phyloP scores from a whole-genome alignment of 441 rosid species.

The Croton laevigatus region DNA sequence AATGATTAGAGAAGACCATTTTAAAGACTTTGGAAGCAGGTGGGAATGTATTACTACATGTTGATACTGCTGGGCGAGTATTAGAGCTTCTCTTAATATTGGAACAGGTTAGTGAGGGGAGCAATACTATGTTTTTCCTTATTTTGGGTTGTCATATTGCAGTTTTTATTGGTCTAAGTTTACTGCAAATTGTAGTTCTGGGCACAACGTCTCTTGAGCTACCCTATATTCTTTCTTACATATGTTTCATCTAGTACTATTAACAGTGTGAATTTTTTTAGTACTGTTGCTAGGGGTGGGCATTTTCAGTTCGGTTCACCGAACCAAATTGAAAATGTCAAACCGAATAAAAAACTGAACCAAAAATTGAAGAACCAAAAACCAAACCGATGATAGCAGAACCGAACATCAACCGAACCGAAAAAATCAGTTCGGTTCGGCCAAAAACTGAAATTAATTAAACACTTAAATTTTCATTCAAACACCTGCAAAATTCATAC shows the following conservation, averaged over 20 bases:
- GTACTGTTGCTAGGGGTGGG: too few relatives aligned
- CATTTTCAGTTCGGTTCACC: too few relatives aligned
- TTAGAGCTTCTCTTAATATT: conserved; percentile 86
- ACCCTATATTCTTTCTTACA: conserved; percentile 85
- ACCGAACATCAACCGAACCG: too few relatives aligned
- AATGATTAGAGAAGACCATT: conserved; percentile 43
- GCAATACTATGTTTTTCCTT: background rate
- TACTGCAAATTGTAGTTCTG: conserved; percentile 56
- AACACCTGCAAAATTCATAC: too few relatives aligned
- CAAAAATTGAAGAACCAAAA: too few relatives aligned
- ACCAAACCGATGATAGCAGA: too few relatives aligned
- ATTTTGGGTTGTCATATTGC: conserved; percentile 20
- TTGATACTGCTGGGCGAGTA: conserved; percentile 87
- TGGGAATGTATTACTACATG: conserved; percentile 90
- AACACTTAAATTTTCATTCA: too few relatives aligned
- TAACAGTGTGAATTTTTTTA: too few relatives aligned
- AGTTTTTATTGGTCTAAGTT: conserved; percentile 24
- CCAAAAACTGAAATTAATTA: too few relatives aligned
- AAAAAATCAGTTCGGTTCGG: too few relatives aligned
- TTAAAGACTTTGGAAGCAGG: conserved; percentile 72
- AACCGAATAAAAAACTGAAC: too few relatives aligned
- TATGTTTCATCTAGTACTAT: conserved; percentile 89
- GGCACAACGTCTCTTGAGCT: conserved; percentile 59
- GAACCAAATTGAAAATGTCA: too few relatives aligned
- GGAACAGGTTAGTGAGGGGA: conserved; percentile 62